Evolutionary conservation across 345 rosid species (phyloP), one percentile per base, ranked within the genome.

Genomic region (Linum usitatissimum): DNA sequence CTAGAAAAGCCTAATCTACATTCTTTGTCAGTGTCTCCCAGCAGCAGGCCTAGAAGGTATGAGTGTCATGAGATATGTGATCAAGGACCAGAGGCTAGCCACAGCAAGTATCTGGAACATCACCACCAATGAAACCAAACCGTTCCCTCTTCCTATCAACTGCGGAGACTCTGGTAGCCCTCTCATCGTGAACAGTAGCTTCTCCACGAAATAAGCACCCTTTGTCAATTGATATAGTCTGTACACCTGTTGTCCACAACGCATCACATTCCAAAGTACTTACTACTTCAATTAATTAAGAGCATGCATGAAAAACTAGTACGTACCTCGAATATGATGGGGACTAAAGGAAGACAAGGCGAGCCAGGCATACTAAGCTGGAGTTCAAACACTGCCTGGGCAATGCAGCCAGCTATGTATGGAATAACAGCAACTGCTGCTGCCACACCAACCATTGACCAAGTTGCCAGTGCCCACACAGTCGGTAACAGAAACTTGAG

Each of bases 11-110:
- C 57, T 55, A 45, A 9, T 45, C 51, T 45, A 45, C 14, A 45
- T 45, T 45, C 51, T 10, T 13, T 45, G 51, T 45, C 17, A 34
- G 38, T 34, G 1, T 69, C 85, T 85, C 78, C 86, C 90, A 28
- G 87, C 72, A 18, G 81, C 95, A 38, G 90, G 92, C 77, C 89
- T 86, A 18, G 92, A 88, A 68, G 95, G 96, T 55, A 88, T 88
- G 18, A 88, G 87, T 71, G 96, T 81, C 75, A 80, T 64, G 54
- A 88, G 90, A 64, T 88, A 84, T 21, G 98, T 85, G 63, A 85
- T 48, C 57, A 88, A 67, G 31, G 92, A 83, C 98, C 96, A 91
- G 30, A 91, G 92, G 80, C 95, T 86, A 60, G 83, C 18, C 61
- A 91, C 74, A 15, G 88, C 95, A 57, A 86, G 81, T 61, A 82